Conservation (phyloP, 2,329 filamentous ascomycete species). For the Ascosphaera aggregata region DNA sequence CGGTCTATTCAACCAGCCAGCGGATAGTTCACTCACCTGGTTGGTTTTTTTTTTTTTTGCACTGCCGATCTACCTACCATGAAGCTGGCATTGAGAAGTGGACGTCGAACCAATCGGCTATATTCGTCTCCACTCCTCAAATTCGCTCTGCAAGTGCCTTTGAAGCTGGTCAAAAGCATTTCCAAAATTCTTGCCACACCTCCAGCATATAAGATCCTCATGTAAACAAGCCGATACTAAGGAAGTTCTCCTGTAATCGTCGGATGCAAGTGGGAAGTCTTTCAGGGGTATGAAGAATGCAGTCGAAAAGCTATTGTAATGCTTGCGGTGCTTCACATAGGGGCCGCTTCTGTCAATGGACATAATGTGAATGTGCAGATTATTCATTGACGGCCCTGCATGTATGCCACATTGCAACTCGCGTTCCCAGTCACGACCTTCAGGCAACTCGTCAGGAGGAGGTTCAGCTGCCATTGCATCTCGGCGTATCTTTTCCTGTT, state of each 20-base stretch:
- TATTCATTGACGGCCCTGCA: slow-evolving; percentile 72
- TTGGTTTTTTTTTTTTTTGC: too few relatives aligned
- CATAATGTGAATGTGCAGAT: slow-evolving; percentile 76
- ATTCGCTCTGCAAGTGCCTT: slow-evolving; percentile 51
- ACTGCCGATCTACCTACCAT: too few relatives aligned
- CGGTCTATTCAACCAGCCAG: too few relatives aligned
- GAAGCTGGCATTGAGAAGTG: not conserved
- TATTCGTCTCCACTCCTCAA: slow-evolving; percentile 47
- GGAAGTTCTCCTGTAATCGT: slow-evolving; percentile 39
- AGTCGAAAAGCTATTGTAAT: slow-evolving; percentile 83
- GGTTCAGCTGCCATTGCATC: slow-evolving; percentile 37
- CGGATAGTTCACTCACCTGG: too few relatives aligned
- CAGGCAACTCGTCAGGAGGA: slow-evolving; percentile 31
- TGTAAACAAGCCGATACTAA: slow-evolving; percentile 34
- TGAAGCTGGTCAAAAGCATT: slow-evolving; percentile 55
- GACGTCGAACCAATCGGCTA: slow-evolving; percentile 13
- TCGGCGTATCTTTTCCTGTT: slow-evolving; percentile 37
- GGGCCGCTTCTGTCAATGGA: slow-evolving; percentile 55
- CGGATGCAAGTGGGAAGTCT: slow-evolving; percentile 49
- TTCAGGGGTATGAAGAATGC: slow-evolving; percentile 58
- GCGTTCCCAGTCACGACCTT: slow-evolving; percentile 52
- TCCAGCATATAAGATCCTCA: slow-evolving; percentile 56
- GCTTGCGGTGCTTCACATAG: slow-evolving; percentile 53
- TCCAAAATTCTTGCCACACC: slow-evolving; percentile 50
- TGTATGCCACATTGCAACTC: slow-evolving; percentile 66